Percentiles rank a stretch among this genome's conserved stretches.
Conservation (phyloP, 2,329 filamentous ascomycete species). For the Cladosporium halotolerans region DNA sequence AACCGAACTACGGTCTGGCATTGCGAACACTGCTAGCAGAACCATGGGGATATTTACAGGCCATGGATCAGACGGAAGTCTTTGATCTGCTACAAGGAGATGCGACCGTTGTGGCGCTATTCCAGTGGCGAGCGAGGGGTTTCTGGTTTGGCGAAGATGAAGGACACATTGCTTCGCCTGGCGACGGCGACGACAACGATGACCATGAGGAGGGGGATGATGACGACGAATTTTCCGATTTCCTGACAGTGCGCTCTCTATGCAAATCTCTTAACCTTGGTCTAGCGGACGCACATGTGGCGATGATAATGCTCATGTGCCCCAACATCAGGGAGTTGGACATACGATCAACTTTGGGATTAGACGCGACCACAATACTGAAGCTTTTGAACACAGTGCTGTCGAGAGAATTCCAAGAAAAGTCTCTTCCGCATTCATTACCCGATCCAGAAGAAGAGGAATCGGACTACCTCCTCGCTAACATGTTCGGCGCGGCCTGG, state of each 20-base stretch:
- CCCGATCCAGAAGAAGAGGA: background rate
- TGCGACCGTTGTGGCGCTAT: background rate
- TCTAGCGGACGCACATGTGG: background rate
- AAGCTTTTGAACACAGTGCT: background rate
- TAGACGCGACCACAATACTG: background rate
- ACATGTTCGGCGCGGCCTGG: slow-evolving; percentile 2
- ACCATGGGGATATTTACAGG: background rate
- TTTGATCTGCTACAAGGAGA: slow-evolving; percentile 2
- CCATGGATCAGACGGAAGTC: background rate
- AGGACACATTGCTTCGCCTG: too few species aligned
- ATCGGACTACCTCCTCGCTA: background rate
- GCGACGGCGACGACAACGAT: too few species aligned
- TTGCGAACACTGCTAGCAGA: background rate
- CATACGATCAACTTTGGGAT: background rate
- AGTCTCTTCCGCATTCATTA: background rate
- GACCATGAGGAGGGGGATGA: too few species aligned
- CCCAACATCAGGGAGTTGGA: background rate
- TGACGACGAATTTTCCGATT: too few species aligned
- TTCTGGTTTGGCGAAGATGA: background rate
- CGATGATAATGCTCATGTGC: slow-evolving; percentile 1
- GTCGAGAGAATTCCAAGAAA: background rate
- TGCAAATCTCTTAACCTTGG: background rate
- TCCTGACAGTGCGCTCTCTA: background rate
- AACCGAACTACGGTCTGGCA: background rate
- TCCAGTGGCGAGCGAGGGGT: background rate